phyloP scores from a whole-genome alignment of 2,329 filamentous ascomycete genomes.

The Nakataea oryzae region DNA sequence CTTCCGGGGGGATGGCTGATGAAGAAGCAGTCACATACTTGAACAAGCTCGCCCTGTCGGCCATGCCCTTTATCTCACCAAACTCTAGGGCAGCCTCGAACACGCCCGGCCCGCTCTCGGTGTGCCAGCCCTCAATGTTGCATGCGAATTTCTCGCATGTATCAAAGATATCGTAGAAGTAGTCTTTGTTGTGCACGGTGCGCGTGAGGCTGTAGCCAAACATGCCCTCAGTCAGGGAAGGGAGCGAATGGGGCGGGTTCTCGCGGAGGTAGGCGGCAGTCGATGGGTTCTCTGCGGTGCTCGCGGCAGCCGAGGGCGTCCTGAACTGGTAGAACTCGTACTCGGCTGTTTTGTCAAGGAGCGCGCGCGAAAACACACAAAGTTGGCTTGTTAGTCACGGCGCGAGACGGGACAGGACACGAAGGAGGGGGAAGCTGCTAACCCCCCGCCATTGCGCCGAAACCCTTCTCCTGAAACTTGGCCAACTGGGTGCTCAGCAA shows the following conservation, averaged over 20 bases:
- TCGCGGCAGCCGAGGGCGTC: conserved; percentile 43
- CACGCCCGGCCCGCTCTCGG: conserved; percentile 85
- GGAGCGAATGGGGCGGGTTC: conserved; percentile 64
- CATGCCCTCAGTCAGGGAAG: conserved; percentile 83
- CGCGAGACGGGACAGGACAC: neutral
- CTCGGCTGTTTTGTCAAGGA: conserved; percentile 48
- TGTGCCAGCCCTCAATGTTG: conserved; percentile 90
- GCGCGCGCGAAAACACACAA: neutral
- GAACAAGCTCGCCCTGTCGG: conserved; percentile 84
- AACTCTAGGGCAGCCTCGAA: conserved; percentile 94
- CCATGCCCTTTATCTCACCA: conserved; percentile 78
- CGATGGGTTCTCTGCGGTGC: conserved; percentile 42
- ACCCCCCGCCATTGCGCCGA: conserved; percentile 85
- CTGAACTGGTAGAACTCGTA: conserved; percentile 94
- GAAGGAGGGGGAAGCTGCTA: neutral
- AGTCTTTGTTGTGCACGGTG: conserved; percentile 82
- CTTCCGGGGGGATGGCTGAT: too few relatives aligned
- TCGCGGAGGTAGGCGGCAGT: conserved; percentile 65
- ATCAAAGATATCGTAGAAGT: conserved; percentile 82
- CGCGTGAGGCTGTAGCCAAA: conserved; percentile 88
- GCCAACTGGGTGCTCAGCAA: conserved; percentile 58
- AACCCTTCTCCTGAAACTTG: conserved; percentile 58
- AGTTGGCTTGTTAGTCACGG: neutral
- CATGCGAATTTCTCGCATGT: conserved; percentile 69
- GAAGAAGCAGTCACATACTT: conserved; percentile 39